Percentiles rank a stretch among this genome's conserved stretches.
These are phyloP conservation scores for Hypoxylon lenormandii DNA, from an alignment of 495 filamentous ascomycete genomes.

Conservation along the genomic window DNA sequence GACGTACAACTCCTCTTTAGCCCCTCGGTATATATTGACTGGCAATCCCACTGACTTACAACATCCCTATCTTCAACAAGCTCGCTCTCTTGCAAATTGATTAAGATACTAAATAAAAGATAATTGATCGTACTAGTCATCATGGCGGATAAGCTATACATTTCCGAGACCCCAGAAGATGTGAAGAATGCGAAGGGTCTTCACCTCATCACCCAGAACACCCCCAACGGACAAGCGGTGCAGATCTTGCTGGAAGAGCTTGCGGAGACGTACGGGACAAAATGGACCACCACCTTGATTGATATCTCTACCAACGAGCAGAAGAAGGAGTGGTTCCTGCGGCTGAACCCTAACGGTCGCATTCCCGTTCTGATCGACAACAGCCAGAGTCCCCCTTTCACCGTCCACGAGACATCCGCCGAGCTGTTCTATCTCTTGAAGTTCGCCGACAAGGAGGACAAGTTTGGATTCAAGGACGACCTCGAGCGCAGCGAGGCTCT, in stretches of 20 bases:
- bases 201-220: conserved; percentile 56
- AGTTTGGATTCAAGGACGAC: conserved; percentile 60
- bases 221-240: conserved; percentile 51
- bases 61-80: too few species aligned
- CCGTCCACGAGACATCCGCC: conserved; percentile 66
- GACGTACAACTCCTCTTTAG: conserved; percentile 20
- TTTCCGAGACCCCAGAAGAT: conserved; percentile 56
- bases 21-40: conserved; percentile 24
- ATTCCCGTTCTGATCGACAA: conserved; percentile 67
- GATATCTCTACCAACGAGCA: conserved; percentile 68
- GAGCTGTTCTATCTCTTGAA: conserved; percentile 66
- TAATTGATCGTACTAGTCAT: not conserved
- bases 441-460: conserved; percentile 60
- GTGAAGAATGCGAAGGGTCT: conserved; percentile 61
- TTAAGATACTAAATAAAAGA: not conserved
- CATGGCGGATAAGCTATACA: conserved; percentile 56
- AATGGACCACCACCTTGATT: conserved; percentile 66
- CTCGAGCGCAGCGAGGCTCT: conserved; percentile 57
- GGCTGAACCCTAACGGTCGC: conserved; percentile 64
- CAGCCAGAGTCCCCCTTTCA: conserved; percentile 62
- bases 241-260: conserved; percentile 53
- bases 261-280: conserved; percentile 62
- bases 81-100: not conserved
- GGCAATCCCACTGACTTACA: not conserved
- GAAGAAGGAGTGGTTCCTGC: conserved; percentile 70